Conservation (phyloP, 2,329 filamentous ascomycete species). For the Lizonia empirigonia region DNA sequence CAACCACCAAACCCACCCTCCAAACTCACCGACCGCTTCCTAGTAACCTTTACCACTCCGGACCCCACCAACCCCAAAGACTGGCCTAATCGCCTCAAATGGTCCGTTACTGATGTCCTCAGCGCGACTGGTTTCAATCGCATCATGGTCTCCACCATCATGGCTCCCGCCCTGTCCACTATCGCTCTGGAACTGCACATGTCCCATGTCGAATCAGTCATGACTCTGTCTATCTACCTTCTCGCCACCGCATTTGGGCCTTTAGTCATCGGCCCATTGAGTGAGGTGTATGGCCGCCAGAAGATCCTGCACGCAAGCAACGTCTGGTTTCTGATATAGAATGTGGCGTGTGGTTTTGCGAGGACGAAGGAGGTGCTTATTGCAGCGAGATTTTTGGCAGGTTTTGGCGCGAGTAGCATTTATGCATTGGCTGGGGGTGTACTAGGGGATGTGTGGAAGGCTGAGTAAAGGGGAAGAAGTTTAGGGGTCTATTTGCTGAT, state of each 20-base stretch:
- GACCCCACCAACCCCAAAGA: slow-evolving; percentile 30
- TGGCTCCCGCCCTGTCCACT: slow-evolving; percentile 32
- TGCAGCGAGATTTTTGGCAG: slow-evolving; percentile 31
- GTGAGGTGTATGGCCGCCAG: slow-evolving; percentile 36
- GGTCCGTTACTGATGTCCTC: slow-evolving; percentile 29
- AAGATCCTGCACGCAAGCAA: slow-evolving; percentile 30
- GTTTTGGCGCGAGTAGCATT: slow-evolving; percentile 34
- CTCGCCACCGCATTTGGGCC: slow-evolving; percentile 38
- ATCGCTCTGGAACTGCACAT: slow-evolving; percentile 33
- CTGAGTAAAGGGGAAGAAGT: slow-evolving; percentile 29
- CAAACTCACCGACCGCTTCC: slow-evolving; percentile 23
- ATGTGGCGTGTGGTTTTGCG: slow-evolving; percentile 35
- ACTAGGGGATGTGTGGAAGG: slow-evolving; percentile 33
- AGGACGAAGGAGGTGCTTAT: slow-evolving; percentile 32
- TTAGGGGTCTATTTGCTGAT: slow-evolving; percentile 32
- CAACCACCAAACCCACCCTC: not conserved
- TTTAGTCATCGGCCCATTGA: slow-evolving; percentile 36
- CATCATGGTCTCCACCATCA: slow-evolving; percentile 41
- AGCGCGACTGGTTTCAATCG: slow-evolving; percentile 36
- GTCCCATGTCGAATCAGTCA: slow-evolving; percentile 26
- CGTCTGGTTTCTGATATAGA: slow-evolving; percentile 37
- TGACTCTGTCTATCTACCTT: slow-evolving; percentile 39
- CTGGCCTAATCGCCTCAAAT: slow-evolving; percentile 27
- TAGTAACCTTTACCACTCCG: slow-evolving; percentile 21
- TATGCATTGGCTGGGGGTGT: slow-evolving; percentile 32